Base-by-base conservation (phyloP, 495 filamentous ascomycete species). In the Hypoxylon crocopeplum region DNA sequence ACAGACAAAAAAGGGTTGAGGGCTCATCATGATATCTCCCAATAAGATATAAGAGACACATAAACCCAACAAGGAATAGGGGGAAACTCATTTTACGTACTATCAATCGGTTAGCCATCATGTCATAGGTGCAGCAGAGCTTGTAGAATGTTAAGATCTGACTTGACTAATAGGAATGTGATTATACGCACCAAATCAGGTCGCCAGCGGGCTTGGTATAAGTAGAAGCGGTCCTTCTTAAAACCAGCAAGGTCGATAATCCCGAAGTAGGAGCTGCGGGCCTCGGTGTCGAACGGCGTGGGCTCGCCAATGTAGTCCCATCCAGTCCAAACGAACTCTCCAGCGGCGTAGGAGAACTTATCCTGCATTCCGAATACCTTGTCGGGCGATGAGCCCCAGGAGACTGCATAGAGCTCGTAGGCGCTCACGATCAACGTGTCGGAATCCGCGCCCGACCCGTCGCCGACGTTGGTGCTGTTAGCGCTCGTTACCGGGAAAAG, bases 271-370 rank as follows among this genome's bases (percentile, higher is more conserved):
- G 72, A 77, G 49, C 77, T 81, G 2, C 78, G 72, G 1, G 75
- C 62, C 20, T 56, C 12, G 3, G 54, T 51, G 50, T 74, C 63
- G 51, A 70, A 78, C 2, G 78, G 79, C 11, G 75, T 75, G 0
- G 79, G 78, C 66, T 82, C 79, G 21, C 79, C 78, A 7, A 81
- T 55, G 42, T 82, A 82, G 47, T 82, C 79, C 63, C 67, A 81
- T 0, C 79, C 79, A 0, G 74, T 75, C 79, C 78, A 82, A 0
- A 82, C 79, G 48, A 78, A 82, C 66, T 79, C 79, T 6, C 79
- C 77, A 8, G 67, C 62, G 0, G 73, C 77, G 38, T 69, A 81
- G n/a, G 68, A 36, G 63, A 75, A 62, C 13, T 63, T 59, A 32
- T 81, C 79, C 41, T 82, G 79, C 60, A 53, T 53, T 2, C 20